Conservation (phyloP, 75 land plant species). For the Isoetes taiwanensis region DNA sequence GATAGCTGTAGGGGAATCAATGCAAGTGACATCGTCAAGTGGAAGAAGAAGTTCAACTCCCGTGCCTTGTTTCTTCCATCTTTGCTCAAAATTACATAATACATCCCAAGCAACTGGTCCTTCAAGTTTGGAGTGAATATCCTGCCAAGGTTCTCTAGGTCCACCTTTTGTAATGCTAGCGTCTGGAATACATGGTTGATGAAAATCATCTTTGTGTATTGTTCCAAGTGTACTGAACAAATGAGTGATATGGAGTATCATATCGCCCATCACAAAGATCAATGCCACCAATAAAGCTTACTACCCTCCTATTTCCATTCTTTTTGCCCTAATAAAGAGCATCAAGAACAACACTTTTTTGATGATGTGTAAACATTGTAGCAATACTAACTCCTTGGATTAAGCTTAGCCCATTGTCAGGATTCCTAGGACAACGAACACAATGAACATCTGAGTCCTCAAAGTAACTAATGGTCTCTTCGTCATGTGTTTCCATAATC, state of each 20-base stretch:
- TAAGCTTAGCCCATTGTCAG: conserved; percentile 17
- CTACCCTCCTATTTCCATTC: conserved; percentile 32
- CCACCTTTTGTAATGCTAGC: conserved; percentile 29
- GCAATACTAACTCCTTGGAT: conserved; percentile 39
- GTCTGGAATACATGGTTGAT: conserved; percentile 15
- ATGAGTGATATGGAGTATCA: conserved; percentile 43
- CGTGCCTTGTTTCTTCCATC: conserved; percentile 67
- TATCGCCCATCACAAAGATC: conserved; percentile 70
- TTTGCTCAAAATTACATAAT: conserved; percentile 33
- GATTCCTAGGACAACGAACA: conserved; percentile 32
- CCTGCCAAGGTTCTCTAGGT: conserved; percentile 59
- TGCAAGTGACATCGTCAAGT: neutral
- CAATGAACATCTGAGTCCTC: conserved; percentile 25
- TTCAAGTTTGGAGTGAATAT: conserved; percentile 29
- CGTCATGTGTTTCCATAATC: conserved; percentile 43
- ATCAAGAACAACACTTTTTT: conserved; percentile 79
- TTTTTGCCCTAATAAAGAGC: conserved; percentile 37
- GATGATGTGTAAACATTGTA: conserved; percentile 90
- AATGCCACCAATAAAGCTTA: conserved; percentile 62
- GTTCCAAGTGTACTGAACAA: conserved; percentile 38
- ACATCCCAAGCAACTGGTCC: conserved; percentile 46
- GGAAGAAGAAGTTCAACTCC: conserved; percentile 9
- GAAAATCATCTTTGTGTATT: conserved; percentile 28
- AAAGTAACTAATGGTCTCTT: conserved; percentile 26
- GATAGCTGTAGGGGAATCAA: conserved; percentile 5